phyloP scores from a whole-genome alignment of 2,329 filamentous ascomycete genomes.

The Neophaeococcomyces aloes region DNA sequence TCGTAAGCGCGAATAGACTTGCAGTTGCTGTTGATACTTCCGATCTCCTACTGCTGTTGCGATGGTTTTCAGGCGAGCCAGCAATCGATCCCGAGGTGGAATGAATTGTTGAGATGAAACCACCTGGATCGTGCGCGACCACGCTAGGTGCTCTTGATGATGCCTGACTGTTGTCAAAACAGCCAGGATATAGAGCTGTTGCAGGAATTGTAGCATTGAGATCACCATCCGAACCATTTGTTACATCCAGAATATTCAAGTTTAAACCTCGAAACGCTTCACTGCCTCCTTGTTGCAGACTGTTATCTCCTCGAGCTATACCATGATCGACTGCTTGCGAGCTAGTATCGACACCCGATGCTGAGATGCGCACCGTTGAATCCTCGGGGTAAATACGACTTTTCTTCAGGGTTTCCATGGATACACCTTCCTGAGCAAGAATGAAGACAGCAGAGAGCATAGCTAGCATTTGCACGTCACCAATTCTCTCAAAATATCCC shows the following conservation, averaged over 20 bases:
- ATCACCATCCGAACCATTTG: not conserved
- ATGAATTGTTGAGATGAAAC: constrained; percentile 10
- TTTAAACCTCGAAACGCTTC: not conserved
- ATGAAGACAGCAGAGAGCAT: constrained; percentile 52
- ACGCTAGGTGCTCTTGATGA: constrained; percentile 17
- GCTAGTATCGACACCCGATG: not conserved
- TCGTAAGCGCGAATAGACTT: constrained; percentile 19
- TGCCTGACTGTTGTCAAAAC: not conserved
- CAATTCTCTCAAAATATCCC: constrained; percentile 48
- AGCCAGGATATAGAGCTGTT: not conserved
- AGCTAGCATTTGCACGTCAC: constrained; percentile 57
- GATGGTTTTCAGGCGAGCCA: constrained; percentile 20
- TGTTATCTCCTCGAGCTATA: not conserved
- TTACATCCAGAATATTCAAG: not conserved
- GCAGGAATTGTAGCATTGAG: not conserved
- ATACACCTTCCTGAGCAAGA: constrained; percentile 28
- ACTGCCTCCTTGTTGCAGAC: not conserved
- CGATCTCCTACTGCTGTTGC: constrained; percentile 11
- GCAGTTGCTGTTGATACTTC: constrained; percentile 12
- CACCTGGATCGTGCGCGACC: constrained; percentile 15
- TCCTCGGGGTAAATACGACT: not conserved
- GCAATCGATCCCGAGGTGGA: constrained; percentile 17
- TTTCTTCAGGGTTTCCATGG: too few species aligned
- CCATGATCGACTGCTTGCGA: not conserved
- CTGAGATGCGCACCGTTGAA: not conserved